A percentile compares a stretch with the other conserved stretches of the same genome.
These are phyloP conservation scores for Citrus sinensis DNA, from an alignment of 345 rosid genomes.

Conservation along the genomic window DVS_A1.0 CM039163.1:7515001-7515500, in stretches of 20 bases:
- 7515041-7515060: background rate
- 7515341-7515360: background rate
- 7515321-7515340: background rate
- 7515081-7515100: background rate
- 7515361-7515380: background rate
- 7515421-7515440: background rate
- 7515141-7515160: background rate
- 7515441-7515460: background rate
- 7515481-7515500: background rate
- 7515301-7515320: background rate
- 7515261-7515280: background rate
- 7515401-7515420: background rate
- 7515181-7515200: background rate
- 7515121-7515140: background rate
- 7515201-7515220: background rate
- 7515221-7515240: background rate
- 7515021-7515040: background rate
- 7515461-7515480: background rate
- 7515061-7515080: background rate
- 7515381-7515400: background rate
- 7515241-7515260: background rate
- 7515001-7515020: background rate
- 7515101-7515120: background rate
- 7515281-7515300: background rate
- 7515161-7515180: background rate